Percentiles rank a stretch among this genome's conserved stretches.
Conservation (phyloP, 2,329 filamentous ascomycete species). For the Hymenotorrendiella dingleyae region DNA sequence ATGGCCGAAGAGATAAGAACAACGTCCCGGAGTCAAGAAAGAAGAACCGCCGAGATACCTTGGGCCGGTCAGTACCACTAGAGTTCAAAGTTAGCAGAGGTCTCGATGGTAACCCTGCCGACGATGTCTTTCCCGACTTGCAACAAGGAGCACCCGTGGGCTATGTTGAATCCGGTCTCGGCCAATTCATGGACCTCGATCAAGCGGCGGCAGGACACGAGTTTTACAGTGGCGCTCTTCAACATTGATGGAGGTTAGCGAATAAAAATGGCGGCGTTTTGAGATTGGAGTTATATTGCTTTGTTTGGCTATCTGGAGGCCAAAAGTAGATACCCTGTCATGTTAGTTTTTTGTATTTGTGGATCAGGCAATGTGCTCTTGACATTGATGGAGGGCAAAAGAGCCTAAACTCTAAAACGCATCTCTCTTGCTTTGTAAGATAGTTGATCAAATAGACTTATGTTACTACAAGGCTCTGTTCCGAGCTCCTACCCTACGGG, state of each 20-base stretch:
- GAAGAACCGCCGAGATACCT: slow-evolving; percentile 30
- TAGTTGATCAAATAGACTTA: too few species aligned
- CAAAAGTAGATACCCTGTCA: neutral
- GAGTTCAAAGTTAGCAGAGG: slow-evolving; percentile 31
- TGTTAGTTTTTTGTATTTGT: neutral
- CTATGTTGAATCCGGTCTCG: slow-evolving; percentile 11
- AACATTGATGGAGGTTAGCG: neutral
- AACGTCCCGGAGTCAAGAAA: slow-evolving; percentile 24
- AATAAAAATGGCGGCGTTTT: neutral
- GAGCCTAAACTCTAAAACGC: too few species aligned
- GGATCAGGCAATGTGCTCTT: too few species aligned
- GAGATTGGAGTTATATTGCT: neutral
- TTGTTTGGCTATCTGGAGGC: neutral
- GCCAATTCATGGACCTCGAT: slow-evolving; percentile 17
- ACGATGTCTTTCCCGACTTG: slow-evolving; percentile 26
- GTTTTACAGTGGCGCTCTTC: neutral
- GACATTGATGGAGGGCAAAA: too few species aligned
- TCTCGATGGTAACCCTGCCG: slow-evolving; percentile 26
- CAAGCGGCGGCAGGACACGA: neutral
- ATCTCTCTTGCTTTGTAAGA: too few species aligned
- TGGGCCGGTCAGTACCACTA: slow-evolving; percentile 30
- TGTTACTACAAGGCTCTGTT: too few species aligned
- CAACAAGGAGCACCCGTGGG: neutral
- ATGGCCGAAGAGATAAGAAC: slow-evolving; percentile 37
- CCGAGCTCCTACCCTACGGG: too few species aligned